Conservation (phyloP, 495 filamentous ascomycete species). For the Xylaria telfairii region DNA sequence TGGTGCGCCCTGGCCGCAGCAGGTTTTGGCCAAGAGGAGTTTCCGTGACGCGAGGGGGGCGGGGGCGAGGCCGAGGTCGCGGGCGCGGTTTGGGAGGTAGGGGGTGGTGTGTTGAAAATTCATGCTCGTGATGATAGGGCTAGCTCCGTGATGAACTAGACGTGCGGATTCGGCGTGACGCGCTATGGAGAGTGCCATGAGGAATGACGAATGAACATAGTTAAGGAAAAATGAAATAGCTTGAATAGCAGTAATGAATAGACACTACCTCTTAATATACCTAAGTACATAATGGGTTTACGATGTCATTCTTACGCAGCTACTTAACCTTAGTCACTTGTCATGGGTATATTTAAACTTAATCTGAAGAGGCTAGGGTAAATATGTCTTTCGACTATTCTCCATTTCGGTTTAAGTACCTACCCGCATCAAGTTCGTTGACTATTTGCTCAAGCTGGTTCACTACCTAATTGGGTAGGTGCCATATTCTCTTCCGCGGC, state of each 20-base stretch:
- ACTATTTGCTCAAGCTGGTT: neutral
- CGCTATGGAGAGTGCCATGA: neutral
- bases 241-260: conserved; percentile 6
- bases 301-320: neutral
- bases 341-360: no score
- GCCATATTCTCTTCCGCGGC: neutral
- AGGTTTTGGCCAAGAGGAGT: conserved; percentile 34
- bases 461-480: neutral
- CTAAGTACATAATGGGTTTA: neutral
- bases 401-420: neutral
- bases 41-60: conserved; percentile 21
- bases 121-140: neutral
- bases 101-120: neutral
- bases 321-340: no score
- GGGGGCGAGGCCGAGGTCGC: conserved; percentile 11
- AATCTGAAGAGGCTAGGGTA: neutral
- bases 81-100: neutral
- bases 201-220: neutral
- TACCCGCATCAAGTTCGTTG: neutral
- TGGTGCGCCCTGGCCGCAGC: conserved; percentile 32
- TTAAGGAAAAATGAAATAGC: neutral
- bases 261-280: conserved; percentile 9
- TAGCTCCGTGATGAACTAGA: neutral
- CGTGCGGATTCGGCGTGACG: neutral
- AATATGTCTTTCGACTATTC: neutral